Conservation (phyloP, 208 protist species). For the Naegleria gruberi region DNA sequence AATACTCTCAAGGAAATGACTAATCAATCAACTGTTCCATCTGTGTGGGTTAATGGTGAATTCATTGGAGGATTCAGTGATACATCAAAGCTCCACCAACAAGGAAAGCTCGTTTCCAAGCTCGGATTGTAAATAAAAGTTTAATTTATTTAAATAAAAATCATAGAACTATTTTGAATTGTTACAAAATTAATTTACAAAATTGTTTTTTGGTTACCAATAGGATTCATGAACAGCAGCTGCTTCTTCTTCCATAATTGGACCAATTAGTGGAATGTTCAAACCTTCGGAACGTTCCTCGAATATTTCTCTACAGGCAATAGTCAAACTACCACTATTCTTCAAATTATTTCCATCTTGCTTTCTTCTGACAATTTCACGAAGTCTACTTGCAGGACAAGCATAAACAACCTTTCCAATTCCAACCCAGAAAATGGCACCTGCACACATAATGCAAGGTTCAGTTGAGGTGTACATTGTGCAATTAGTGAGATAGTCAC, state of each 20-base stretch:
- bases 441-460: conserved; percentile 11
- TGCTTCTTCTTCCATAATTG: conserved; percentile 11
- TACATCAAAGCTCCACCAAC: background rate
- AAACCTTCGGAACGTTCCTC: background rate
- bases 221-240: conserved; percentile 14
- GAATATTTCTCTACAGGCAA: conserved; percentile 1
- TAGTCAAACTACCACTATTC: background rate
- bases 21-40: background rate
- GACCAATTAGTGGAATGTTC: background rate
- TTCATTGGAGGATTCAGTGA: background rate
- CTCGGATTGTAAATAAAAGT: background rate
- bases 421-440: conserved; percentile 19
- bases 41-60: background rate
- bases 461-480: conserved; percentile 4
- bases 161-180: too few species aligned
- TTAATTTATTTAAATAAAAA: too few species aligned
- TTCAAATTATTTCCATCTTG: background rate
- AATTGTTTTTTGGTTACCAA: too few species aligned
- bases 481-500: background rate
- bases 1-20: background rate
- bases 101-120: background rate
- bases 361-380: background rate
- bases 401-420: conserved; percentile 3
- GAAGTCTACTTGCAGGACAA: background rate
- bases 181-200: too few species aligned